Evolutionary conservation across 257 asterid species (phyloP), one percentile per base, ranked within the genome.

Genomic region (Datura wrightii): DNA sequence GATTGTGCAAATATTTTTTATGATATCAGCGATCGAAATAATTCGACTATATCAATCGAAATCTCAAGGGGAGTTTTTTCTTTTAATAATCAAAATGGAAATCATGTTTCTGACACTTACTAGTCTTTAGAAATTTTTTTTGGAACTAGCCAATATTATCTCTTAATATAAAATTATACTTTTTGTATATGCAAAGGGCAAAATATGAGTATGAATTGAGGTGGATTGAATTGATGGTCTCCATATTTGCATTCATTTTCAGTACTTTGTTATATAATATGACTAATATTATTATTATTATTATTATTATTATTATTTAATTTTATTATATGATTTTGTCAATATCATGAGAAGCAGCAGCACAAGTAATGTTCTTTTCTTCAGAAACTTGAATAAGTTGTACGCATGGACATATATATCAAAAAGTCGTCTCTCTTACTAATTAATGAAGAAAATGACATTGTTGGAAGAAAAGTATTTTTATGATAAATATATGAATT

Each of bases 361-460:
- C 24, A 24, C 44, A 24, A 24, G 10, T 48, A 24, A 46, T 76
- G 59, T 3, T 76, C 1, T 24, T 24, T 31, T 76, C 31, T 74
- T 74, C 82, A 50, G 3, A 54, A 76, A 13, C 24, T 76, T 15
- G 60, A 31, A 50, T 46, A 14, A 62, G 60, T 48, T 24, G 54
- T 82, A 34, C 79, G 59, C 84, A 46, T 82, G 72, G 24, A 82
- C 79, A 82, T 48, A 24, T 24, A 14, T 10, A 36, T 0, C 37
- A 69, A 31, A 6, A 70, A 65, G 8, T 66, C 41, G 81, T 79
- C 87, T 85, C 31, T 24, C 85, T 82, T 19, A 84, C 74, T 24
- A 15, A 50, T 62, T 62, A 24, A 10, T 15, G 37, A 79, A 86
- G 90, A 88, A 88, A 86, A 88, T 62, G 82, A 76, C 82, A 50